These are phyloP conservation scores for Baorangia bicolor DNA, from an alignment of 768 basidiomycete species.

Conservation along the genomic window DNA sequence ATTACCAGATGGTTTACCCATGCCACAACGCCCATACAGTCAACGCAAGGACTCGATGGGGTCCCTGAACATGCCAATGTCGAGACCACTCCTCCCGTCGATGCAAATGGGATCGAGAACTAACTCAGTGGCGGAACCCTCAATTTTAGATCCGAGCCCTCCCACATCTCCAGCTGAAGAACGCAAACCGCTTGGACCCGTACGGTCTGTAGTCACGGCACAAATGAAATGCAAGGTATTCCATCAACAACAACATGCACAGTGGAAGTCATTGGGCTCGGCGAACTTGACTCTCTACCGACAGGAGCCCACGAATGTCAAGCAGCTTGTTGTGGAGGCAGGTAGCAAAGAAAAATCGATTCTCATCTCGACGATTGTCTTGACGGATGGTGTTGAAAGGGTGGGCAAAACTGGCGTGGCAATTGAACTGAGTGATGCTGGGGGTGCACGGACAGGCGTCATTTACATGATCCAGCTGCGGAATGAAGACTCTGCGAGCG, in stretches of 20 bases:
- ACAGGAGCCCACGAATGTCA: constrained; percentile 83
- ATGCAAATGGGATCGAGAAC: constrained; percentile 52
- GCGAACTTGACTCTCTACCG: constrained; percentile 86
- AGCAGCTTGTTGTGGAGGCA: constrained; percentile 93
- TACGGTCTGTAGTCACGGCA: constrained; percentile 74
- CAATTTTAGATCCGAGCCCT: constrained; percentile 73
- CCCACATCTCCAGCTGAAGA: constrained; percentile 77
- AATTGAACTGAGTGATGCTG: constrained; percentile 84
- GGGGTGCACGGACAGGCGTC: constrained; percentile 88
- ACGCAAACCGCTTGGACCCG: constrained; percentile 56
- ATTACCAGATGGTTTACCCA: constrained; percentile 34
- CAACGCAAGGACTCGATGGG: constrained; percentile 22
- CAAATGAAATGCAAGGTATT: constrained; percentile 99
- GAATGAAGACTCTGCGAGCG: constrained; percentile 82
- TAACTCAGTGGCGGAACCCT: constrained; percentile 50
- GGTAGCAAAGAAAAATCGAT: constrained; percentile 73
- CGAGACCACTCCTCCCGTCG: constrained; percentile 61
- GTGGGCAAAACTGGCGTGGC: constrained; percentile 99
- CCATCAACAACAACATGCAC: constrained; percentile 91
- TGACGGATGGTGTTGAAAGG: constrained; percentile 94
- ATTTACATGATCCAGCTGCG: constrained; percentile 97
- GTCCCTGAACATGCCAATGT: constrained; percentile 37
- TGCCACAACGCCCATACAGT: constrained; percentile 26
- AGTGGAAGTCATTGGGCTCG: constrained; percentile 94
- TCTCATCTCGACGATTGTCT: constrained; percentile 92